Percentiles rank a stretch among this genome's conserved stretches.
Evolutionary conservation across 2,329 filamentous ascomycete species (phyloP).

Genomic region (Fusarium nygamai): DNA sequence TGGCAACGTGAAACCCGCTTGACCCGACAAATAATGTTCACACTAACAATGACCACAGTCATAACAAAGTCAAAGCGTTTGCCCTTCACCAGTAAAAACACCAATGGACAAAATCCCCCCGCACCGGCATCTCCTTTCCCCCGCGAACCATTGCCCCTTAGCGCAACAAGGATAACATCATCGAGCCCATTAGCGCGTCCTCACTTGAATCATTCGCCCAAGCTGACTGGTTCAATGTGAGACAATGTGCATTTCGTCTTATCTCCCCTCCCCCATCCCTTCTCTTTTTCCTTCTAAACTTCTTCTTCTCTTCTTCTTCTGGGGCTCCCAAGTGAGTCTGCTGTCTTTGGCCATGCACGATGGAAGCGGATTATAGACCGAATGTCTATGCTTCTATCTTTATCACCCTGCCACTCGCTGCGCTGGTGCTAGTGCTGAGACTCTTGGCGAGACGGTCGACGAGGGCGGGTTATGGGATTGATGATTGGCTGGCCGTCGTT

Average conservation of each 20-base stretch:
- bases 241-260: slow-evolving; percentile 1
- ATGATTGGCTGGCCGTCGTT: slow-evolving; percentile 32
- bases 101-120: not conserved
- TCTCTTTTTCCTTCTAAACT: slow-evolving; percentile 1
- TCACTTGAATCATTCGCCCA: not conserved
- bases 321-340: not conserved
- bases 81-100: not conserved
- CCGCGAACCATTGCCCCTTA: not conserved
- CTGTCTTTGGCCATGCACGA: slow-evolving; percentile 12
- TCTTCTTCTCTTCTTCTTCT: not conserved
- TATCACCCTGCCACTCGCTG: slow-evolving; percentile 29
- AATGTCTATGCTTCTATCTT: slow-evolving; percentile 26
- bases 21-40: not conserved
- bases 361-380: slow-evolving; percentile 18
- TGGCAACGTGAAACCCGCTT: not conserved
- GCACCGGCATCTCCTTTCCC: not conserved
- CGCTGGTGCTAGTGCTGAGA: slow-evolving; percentile 27
- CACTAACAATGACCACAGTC: not conserved
- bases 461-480: slow-evolving; percentile 26
- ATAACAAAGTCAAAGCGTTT: not conserved
- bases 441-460: slow-evolving; percentile 29
- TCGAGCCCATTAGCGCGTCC: not conserved
- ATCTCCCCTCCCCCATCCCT: not conserved
- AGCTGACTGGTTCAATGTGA: slow-evolving; percentile 5
- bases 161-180: not conserved